Percentiles rank a stretch among this genome's conserved stretches.
Conservation (phyloP, 371 early-diverging fungal species). For the Mortierella sp. region DNA sequence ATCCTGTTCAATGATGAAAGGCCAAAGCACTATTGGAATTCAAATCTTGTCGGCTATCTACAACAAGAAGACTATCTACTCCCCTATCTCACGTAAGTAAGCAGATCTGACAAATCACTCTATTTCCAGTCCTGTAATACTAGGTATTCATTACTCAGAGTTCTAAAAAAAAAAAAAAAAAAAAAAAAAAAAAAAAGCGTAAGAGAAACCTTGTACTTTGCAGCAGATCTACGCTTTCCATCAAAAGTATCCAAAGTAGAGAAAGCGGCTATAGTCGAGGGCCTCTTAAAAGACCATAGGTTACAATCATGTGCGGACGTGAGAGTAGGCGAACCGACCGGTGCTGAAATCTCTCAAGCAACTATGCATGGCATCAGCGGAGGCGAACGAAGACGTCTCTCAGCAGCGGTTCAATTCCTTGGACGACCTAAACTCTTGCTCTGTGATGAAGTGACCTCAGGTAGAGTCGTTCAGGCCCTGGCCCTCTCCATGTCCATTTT, state of each 20-base stretch:
- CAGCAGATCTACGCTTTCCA: constrained; percentile 15
- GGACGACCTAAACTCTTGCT: constrained; percentile 61
- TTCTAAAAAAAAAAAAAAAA: not conserved
- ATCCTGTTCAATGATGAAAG: constrained; percentile 14
- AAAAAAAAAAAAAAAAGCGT: constrained; percentile 16
- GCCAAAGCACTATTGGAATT: constrained; percentile 9
- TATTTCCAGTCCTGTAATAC: not conserved
- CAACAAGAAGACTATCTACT: constrained; percentile 28
- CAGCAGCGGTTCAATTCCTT: constrained; percentile 71
- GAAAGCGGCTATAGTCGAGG: constrained; percentile 6
- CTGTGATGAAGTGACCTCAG: constrained; percentile 58
- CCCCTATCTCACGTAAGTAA: constrained; percentile 21
- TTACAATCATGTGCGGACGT: constrained; percentile 24
- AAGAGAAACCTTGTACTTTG: constrained; percentile 24
- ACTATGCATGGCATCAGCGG: constrained; percentile 36
- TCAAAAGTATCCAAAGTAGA: not conserved
- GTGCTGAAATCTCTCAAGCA: not conserved
- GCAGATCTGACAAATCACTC: not conserved
- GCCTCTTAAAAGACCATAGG: constrained; percentile 8
- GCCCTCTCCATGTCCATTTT: too few relatives aligned
- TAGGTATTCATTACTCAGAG: too few relatives aligned
- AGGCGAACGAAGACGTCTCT: constrained; percentile 71
- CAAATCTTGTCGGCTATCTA: constrained; percentile 19
- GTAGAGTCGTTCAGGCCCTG: constrained; percentile 9
- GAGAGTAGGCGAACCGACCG: constrained; percentile 17